Evolutionary conservation across 1,284 basidiomycete species (phyloP).

Genomic region (Vanrija humicola): DNA sequence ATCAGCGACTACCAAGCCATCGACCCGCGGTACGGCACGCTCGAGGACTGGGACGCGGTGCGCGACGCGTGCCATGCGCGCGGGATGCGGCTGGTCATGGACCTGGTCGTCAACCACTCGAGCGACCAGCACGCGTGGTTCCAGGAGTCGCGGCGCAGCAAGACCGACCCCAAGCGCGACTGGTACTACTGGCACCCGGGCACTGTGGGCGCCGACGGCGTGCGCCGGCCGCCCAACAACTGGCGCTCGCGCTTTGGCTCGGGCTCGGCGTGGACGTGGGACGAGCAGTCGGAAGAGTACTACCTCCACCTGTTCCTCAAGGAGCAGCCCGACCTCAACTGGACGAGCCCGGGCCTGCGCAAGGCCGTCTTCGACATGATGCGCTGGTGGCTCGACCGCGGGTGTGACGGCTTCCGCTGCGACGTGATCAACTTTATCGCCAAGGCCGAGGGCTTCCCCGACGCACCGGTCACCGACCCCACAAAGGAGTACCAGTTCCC

Average conservation of each 20-base stretch:
- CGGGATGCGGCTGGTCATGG: constrained; percentile 50
- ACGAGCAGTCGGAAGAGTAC: constrained; percentile 50
- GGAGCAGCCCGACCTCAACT: constrained; percentile 47
- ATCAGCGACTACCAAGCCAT: constrained; percentile 49
- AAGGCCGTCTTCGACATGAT: constrained; percentile 47
- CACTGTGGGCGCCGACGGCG: constrained; percentile 32
- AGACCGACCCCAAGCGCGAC: constrained; percentile 49
- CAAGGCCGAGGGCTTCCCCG: constrained; percentile 61
- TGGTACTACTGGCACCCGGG: constrained; percentile 51
- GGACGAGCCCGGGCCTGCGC: constrained; percentile 44
- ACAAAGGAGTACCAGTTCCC: constrained; percentile 59
- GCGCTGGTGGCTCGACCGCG: constrained; percentile 52
- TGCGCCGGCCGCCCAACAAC: constrained; percentile 49
- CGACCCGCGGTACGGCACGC: constrained; percentile 49
- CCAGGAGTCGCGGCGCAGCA: constrained; percentile 42
- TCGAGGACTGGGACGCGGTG: constrained; percentile 49
- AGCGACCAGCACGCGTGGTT: constrained; percentile 33
- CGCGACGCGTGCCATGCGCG: constrained; percentile 41
- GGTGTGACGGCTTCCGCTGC: constrained; percentile 51
- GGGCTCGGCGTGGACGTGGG: constrained; percentile 51
- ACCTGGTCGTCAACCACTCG: constrained; percentile 53
- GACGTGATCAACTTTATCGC: constrained; percentile 21
- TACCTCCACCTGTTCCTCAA: constrained; percentile 50
- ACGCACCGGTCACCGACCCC: constrained; percentile 58
- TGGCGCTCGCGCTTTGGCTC: constrained; percentile 50